Percentiles rank a stretch among this genome's conserved stretches.
Evolutionary conservation across 2,329 filamentous ascomycete genomes (phyloP).

Genomic region (Fusarium nygamai): DNA sequence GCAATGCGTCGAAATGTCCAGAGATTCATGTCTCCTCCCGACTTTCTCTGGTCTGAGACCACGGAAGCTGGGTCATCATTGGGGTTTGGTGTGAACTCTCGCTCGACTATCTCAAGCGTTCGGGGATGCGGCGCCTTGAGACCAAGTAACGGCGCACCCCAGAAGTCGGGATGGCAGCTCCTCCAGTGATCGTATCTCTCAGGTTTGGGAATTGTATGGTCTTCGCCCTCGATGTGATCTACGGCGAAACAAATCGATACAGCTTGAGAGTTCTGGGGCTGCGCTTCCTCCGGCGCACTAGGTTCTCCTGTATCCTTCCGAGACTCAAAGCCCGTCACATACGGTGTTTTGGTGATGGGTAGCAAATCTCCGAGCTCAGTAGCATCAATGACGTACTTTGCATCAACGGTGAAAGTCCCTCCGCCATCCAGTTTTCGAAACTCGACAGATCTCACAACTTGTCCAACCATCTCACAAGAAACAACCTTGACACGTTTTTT

Average conservation of each 20-base stretch:
- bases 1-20: slow-evolving; percentile 44
- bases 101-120: slow-evolving; percentile 42
- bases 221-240: slow-evolving; percentile 42
- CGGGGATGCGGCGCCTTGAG: slow-evolving; percentile 41
- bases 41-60: slow-evolving; percentile 38
- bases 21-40: slow-evolving; percentile 44
- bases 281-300: slow-evolving; percentile 39
- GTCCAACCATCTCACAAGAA: slow-evolving; percentile 31
- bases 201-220: slow-evolving; percentile 39
- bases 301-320: slow-evolving; percentile 39
- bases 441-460: slow-evolving; percentile 1
- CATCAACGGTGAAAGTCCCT: slow-evolving; percentile 8
- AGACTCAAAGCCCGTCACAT: slow-evolving; percentile 44
- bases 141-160: slow-evolving; percentile 40
- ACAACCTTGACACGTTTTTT: slow-evolving; percentile 33
- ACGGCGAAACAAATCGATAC: slow-evolving; percentile 45
- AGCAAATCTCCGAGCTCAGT: slow-evolving; percentile 31
- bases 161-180: slow-evolving; percentile 38
- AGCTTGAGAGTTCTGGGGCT: slow-evolving; percentile 42
- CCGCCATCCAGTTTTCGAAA: slow-evolving; percentile 5
- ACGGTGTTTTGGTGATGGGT: slow-evolving; percentile 36
- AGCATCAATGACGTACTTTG: slow-evolving; percentile 29
- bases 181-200: slow-evolving; percentile 40
- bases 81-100: slow-evolving; percentile 42
- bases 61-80: slow-evolving; percentile 40